Conservation (phyloP, 2,329 filamentous ascomycete species). For the Diaporthe batatas region DNA sequence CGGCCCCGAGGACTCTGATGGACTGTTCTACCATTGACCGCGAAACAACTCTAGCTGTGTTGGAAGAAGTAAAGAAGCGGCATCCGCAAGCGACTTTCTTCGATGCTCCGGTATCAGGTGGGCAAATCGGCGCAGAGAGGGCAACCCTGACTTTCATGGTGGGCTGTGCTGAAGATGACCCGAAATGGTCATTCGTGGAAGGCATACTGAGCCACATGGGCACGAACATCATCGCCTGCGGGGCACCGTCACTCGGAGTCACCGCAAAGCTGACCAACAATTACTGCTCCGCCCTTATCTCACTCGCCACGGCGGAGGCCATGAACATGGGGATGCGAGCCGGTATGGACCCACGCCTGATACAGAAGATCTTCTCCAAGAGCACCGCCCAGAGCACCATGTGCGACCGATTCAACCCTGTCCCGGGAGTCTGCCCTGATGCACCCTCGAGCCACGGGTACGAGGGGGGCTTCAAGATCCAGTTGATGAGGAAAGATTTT, state of each 20-base stretch:
- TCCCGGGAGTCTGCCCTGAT: constrained; percentile 50
- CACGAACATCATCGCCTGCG: constrained; percentile 66
- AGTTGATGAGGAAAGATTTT: constrained; percentile 73
- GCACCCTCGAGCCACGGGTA: constrained; percentile 51
- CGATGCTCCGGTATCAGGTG: constrained; percentile 52
- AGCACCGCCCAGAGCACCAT: constrained; percentile 51
- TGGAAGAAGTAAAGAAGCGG: constrained; percentile 30
- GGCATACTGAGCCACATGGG: constrained; percentile 65
- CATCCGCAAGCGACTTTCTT: constrained; percentile 46
- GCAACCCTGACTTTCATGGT: constrained; percentile 53
- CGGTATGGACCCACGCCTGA: constrained; percentile 51
- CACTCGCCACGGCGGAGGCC: constrained; percentile 69
- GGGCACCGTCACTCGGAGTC: constrained; percentile 67
- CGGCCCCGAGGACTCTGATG: constrained; percentile 68
- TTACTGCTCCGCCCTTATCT: constrained; percentile 70
- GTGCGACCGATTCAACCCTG: constrained; percentile 51
- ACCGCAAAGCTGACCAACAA: constrained; percentile 73
- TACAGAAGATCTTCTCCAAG: constrained; percentile 60
- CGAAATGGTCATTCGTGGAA: constrained; percentile 58
- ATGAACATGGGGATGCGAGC: constrained; percentile 72
- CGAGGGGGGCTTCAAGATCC: constrained; percentile 68
- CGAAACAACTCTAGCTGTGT: constrained; percentile 62
- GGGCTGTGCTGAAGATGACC: constrained; percentile 47
- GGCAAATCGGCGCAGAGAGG: constrained; percentile 47
- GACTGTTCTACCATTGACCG: constrained; percentile 81